Conservation (phyloP, 2,329 filamentous ascomycete genomes). For the Talaromyces pinophilus region DNA sequence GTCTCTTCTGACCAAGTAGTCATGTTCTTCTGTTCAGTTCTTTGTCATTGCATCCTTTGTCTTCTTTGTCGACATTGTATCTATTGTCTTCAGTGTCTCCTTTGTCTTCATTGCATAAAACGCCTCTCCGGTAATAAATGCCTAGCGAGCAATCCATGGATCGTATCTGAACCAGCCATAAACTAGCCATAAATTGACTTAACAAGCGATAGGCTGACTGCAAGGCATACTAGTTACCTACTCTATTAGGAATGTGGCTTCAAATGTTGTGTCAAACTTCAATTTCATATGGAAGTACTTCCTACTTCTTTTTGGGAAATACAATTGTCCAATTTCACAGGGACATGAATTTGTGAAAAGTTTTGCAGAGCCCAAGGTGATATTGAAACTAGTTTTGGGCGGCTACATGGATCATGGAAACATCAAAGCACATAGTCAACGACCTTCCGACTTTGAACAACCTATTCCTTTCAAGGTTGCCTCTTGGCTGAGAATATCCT, state of each 20-base stretch:
- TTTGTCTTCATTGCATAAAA: neutral
- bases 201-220: neutral
- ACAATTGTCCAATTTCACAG: neutral
- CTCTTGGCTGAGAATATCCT: neutral
- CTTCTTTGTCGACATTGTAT: neutral
- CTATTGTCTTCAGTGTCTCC: neutral
- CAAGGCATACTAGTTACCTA: neutral
- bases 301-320: neutral
- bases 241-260: neutral
- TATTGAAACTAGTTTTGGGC: neutral
- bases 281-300: neutral
- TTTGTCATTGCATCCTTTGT: neutral
- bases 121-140: neutral
- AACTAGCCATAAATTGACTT: neutral
- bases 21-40: neutral
- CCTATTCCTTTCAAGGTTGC: neutral
- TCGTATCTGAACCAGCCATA: neutral
- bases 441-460: neutral
- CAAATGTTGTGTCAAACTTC: neutral
- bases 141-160: neutral
- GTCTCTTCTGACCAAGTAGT: neutral
- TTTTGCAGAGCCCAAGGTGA: neutral
- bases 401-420: neutral
- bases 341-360: neutral
- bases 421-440: neutral